Conservation (phyloP, 2,329 filamentous ascomycete genomes). For the Aplosporella prunicola region DNA sequence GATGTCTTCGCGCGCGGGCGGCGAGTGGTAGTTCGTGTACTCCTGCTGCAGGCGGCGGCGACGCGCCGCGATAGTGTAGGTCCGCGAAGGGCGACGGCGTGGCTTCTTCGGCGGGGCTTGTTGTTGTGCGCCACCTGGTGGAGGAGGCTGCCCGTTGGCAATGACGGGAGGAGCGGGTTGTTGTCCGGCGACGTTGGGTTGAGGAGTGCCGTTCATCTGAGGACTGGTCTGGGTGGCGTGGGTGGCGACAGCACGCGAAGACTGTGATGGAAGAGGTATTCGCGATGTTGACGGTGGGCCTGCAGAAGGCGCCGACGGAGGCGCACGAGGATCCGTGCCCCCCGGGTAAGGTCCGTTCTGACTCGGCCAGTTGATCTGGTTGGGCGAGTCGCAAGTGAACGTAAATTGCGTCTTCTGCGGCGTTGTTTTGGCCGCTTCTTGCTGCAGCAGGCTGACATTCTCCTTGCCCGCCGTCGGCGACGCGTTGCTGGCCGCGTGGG, state of each 20-base stretch:
- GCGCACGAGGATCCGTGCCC: slow-evolving; percentile 24
- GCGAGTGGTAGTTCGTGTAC: slow-evolving; percentile 65
- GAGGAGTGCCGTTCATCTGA: slow-evolving; percentile 34
- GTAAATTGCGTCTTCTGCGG: slow-evolving; percentile 84
- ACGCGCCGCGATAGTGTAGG: slow-evolving; percentile 65
- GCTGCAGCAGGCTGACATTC: slow-evolving; percentile 68
- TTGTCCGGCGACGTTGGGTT: slow-evolving; percentile 18
- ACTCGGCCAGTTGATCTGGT: slow-evolving; percentile 66
- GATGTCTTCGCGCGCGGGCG: slow-evolving; percentile 60
- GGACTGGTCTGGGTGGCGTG: slow-evolving; percentile 50
- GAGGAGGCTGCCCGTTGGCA: slow-evolving; percentile 15
- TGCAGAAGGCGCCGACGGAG: slow-evolving; percentile 12
- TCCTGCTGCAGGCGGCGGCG: slow-evolving; percentile 70
- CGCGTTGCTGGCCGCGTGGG: slow-evolving; percentile 48
- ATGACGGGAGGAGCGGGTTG: no score
- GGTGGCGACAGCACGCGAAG: slow-evolving; percentile 32
- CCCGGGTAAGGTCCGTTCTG: slow-evolving; percentile 32
- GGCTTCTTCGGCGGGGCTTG: slow-evolving; percentile 47
- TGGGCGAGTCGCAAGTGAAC: slow-evolving; percentile 86
- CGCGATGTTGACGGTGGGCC: slow-evolving; percentile 13
- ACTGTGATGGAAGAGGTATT: slow-evolving; percentile 10
- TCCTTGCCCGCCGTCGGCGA: slow-evolving; percentile 56
- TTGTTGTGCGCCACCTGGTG: slow-evolving; percentile 28
- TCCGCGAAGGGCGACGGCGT: slow-evolving; percentile 53
- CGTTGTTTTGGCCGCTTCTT: slow-evolving; percentile 53